Conservation (phyloP, 495 filamentous ascomycete species). For the Daldinia vernicosa region DNA sequence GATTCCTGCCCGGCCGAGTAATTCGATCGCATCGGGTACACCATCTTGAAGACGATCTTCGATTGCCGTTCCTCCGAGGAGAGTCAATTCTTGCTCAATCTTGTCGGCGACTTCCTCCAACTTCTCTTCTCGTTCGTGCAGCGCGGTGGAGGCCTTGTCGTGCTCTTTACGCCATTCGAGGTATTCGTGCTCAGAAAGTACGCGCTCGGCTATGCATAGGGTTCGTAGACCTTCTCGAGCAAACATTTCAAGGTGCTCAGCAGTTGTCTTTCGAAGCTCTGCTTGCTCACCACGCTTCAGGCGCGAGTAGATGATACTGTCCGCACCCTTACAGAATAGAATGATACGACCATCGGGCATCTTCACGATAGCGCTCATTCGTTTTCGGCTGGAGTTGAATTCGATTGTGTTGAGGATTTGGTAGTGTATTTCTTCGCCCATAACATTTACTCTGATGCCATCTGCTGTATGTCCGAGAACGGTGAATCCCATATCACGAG, state of each 20-base stretch:
- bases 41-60: slow-evolving; percentile 98
- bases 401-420: slow-evolving; percentile 93
- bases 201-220: slow-evolving; percentile 89
- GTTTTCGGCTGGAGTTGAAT: slow-evolving; percentile 96
- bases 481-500: slow-evolving; percentile 96
- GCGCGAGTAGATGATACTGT: slow-evolving; percentile 96
- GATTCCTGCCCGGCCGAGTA: slow-evolving; percentile 93
- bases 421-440: slow-evolving; percentile 85
- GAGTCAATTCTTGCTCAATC: slow-evolving; percentile 88
- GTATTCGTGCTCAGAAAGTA: slow-evolving; percentile 87
- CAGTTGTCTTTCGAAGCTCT: slow-evolving; percentile 82
- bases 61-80: slow-evolving; percentile 96
- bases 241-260: slow-evolving; percentile 95
- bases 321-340: slow-evolving; percentile 97
- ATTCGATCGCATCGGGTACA: slow-evolving; percentile 93
- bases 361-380: slow-evolving; percentile 96
- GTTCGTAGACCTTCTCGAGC: slow-evolving; percentile 95
- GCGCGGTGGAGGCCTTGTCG: slow-evolving; percentile 83
- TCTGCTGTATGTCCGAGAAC: slow-evolving; percentile 81
- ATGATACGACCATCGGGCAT: slow-evolving; percentile 95
- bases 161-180: slow-evolving; percentile 84
- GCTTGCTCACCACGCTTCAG: slow-evolving; percentile 84
- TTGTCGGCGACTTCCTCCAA: slow-evolving; percentile 87
- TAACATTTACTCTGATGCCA: slow-evolving; percentile 82
- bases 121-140: slow-evolving; percentile 91